Base-by-base conservation (phyloP, 2,329 filamentous ascomycete genomes). In the Alternaria ventricosa region DNA sequence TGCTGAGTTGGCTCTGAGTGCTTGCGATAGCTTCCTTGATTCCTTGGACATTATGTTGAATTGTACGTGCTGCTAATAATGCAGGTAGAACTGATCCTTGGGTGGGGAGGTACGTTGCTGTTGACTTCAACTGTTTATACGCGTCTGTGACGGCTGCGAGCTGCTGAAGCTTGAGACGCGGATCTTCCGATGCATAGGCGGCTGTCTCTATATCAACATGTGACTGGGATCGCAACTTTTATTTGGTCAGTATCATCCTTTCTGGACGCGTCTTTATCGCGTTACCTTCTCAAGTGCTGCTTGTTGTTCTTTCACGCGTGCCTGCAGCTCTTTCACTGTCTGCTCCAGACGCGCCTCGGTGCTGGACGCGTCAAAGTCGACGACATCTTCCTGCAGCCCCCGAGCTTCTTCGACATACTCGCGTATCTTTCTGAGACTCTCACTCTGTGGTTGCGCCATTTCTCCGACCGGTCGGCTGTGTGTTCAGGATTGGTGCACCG, bases 11-110 rank as follows among this genome's bases (percentile, higher is more conserved):
- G 28, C 80, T 69, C 49, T 82, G 77, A 2, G 81, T 81, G 66
- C 75, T 76, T 41, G 78, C 75, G 12, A 92, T 84, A 57, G 89
- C 89, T 20, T 82, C 80, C 68, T 87, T 88, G 18, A 89, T 90
- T 69, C 92, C 89, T 63, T 84, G 79, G 53, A 92, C 86, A 15
- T 88, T 89, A 60, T 86, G 84, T 61, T 90, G 86, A 3, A 90
- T 89, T 71, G 87, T 88, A 55, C 90, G 88, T 57, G 93, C 80
- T 6, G 92, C 92, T 44, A 96, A 77, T 5, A 96, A 83, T 7
- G 89, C 88, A 4, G 92, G 91, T 7, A 96, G 79, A 6, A 90
- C 84, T 20, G 92, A 95, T 54, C 86, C 87, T 10, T 87, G 82
- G 23, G 85, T 83, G 3, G 92, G 92, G 22, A 95, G 81, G 69